Evolutionary conservation across 1,139 yeast genomes (phyloP), one percentile per base, ranked within the genome.

Genomic region (Debaryomycetaceae sp.): DNA sequence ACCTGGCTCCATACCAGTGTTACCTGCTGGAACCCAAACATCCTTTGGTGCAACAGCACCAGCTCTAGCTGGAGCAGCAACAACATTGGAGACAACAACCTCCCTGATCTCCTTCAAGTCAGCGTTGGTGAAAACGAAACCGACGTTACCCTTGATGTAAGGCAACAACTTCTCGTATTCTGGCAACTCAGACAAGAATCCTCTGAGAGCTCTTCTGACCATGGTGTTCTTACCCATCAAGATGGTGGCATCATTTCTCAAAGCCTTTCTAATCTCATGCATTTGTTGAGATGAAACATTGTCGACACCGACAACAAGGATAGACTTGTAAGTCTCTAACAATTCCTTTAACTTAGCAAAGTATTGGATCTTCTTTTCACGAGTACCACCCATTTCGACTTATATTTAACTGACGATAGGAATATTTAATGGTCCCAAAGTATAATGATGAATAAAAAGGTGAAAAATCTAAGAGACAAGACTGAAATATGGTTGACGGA

Each of bases 1-100:
- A 84, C 98, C 98, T 75, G 99, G 99, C 80, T 92, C 98, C 96
- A 94, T 91, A 86, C 98, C 98, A 62, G 99, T 92, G 96, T 92
- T 94, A 77, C 96, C 95, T 62, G 98, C 98, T 72, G 95, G 95
- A 61, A 92, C 86, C 84, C 83, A 87, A 66, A 92, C 98, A 67
- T 91, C 97, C 70, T 73, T 83, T 73, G 98, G 98, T 65, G 99
- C 97, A 69, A 89, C 70, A 67, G 98, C 98, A 89, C 98, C 98
- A 58, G 98, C 95, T 79, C 91, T 91, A 65, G 99, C 99, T 75
- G 99, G 99, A 65, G 99, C 99, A 67, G 97, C 96, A 70, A 92
- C 98, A 75, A 85, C 92, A 88, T 94, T 92, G 63, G 87, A 71
- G 59, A 85, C 67, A 62, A 92, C 78, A 52, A 76, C 78, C 56